These are phyloP conservation scores for Arctium minus DNA, from an alignment of 129 eudicot genomes.

Conservation along the genomic window DNA sequence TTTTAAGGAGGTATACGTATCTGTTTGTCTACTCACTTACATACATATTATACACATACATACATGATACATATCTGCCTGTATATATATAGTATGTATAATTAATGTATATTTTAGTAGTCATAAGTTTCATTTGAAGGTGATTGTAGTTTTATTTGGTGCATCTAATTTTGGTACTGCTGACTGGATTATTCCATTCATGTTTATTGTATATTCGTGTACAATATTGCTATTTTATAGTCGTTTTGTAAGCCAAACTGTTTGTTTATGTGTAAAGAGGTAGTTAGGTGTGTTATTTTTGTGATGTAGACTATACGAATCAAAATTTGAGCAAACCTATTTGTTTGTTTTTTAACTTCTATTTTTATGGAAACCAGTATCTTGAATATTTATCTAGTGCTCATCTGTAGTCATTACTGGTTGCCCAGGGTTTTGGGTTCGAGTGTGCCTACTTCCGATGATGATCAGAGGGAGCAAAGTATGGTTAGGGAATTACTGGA, in stretches of 20 bases:
- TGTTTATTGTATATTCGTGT: too few species aligned
- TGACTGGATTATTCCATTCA: background rate
- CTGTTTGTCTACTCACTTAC: background rate
- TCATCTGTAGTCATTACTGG: slow-evolving; percentile 1
- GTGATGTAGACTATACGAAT: background rate
- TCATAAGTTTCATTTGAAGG: background rate
- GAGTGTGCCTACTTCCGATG: slow-evolving; percentile 76
- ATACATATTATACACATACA: background rate
- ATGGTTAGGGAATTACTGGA: background rate
- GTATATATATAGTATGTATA: background rate
- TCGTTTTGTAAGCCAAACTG: background rate
- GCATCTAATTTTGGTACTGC: background rate
- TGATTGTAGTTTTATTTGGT: background rate
- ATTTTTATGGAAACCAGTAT: background rate
- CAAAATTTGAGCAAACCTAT: background rate
- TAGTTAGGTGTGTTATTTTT: background rate
- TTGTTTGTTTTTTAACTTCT: background rate
- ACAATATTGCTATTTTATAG: too few species aligned
- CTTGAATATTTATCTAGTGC: background rate
- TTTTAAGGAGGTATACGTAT: slow-evolving; percentile 59
- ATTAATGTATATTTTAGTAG: background rate
- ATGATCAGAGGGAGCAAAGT: slow-evolving; percentile 79
- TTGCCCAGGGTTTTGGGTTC: slow-evolving; percentile 77
- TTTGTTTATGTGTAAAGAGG: background rate
- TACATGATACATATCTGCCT: too few species aligned